A percentile compares a stretch with the other conserved stretches of the same genome.
These are phyloP conservation scores for Thermochaetoides thermophila DNA, from an alignment of 495 filamentous ascomycete genomes.

Conservation along the genomic window DNA sequence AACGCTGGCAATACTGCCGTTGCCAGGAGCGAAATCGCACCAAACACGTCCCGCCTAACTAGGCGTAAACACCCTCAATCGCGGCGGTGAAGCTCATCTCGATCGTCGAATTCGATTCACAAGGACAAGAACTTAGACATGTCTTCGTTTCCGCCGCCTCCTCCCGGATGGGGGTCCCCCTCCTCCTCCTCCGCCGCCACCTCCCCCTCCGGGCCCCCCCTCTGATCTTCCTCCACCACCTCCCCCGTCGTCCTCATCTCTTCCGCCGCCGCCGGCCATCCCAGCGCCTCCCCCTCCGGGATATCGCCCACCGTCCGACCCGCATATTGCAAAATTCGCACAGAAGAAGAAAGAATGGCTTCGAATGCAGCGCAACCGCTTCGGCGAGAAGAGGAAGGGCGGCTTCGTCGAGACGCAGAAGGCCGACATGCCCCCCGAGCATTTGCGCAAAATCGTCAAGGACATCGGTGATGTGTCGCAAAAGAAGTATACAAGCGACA, in stretches of 20 bases:
- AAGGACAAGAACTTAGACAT: slow-evolving; percentile 38
- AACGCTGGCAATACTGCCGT: not conserved
- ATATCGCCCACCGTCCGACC: slow-evolving; percentile 70
- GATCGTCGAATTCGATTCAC: slow-evolving; percentile 1
- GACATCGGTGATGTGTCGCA: slow-evolving; percentile 99
- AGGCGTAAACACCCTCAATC: not conserved
- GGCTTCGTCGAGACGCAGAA: slow-evolving; percentile 97
- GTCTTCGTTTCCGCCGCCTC: slow-evolving; percentile 56
- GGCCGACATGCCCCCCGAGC: slow-evolving; percentile 96
- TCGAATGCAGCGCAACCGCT: slow-evolving; percentile 79
- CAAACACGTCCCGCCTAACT: not conserved
- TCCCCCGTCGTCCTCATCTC: slow-evolving; percentile 59
- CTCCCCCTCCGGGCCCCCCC: slow-evolving; percentile 31
- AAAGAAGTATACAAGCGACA: slow-evolving; percentile 98
- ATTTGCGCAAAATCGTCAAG: slow-evolving; percentile 93
- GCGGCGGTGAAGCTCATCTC: slow-evolving; percentile 1
- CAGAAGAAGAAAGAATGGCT: slow-evolving; percentile 99
- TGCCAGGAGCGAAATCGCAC: not conserved
- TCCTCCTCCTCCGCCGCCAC: slow-evolving; percentile 44
- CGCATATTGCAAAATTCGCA: slow-evolving; percentile 84
- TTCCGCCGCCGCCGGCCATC: slow-evolving; percentile 48
- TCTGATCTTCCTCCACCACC: slow-evolving; percentile 60
- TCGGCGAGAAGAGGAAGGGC: slow-evolving; percentile 90
- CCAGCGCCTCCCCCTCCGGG: slow-evolving; percentile 79
- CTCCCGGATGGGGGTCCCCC: no score